These are phyloP conservation scores for Gloeophyllum trabeum DNA, from an alignment of 768 basidiomycete species.

Conservation along the genomic window DNA sequence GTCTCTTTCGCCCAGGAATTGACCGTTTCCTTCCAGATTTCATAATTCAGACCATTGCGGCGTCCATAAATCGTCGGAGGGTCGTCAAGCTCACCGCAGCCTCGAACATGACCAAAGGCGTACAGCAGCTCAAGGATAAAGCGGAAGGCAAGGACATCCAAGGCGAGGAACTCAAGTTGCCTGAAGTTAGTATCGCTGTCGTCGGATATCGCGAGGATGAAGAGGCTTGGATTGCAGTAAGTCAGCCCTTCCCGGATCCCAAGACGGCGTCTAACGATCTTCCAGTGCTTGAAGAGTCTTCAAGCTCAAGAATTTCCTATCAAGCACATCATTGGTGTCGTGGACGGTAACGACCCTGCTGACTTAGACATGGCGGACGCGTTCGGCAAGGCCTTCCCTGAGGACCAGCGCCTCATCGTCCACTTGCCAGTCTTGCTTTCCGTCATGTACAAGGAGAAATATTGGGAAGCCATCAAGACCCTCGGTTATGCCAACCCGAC, in stretches of 20 bases:
- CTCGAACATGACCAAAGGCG: conserved; percentile 5
- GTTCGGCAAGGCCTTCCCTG: conserved; percentile 9
- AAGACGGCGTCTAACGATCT: neutral
- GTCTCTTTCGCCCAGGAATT: neutral
- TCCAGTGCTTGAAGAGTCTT: conserved; percentile 8
- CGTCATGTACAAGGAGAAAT: conserved; percentile 10
- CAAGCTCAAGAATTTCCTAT: conserved; percentile 10
- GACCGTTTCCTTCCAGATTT: conserved; percentile 3
- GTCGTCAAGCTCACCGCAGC: conserved; percentile 6
- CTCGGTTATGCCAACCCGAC: conserved; percentile 2
- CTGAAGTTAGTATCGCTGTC: conserved; percentile 9
- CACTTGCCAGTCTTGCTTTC: conserved; percentile 9
- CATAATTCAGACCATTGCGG: conserved; percentile 7
- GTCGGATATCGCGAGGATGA: conserved; percentile 10
- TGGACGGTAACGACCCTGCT: conserved; percentile 9
- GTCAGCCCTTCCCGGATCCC: neutral
- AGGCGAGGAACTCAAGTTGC: conserved; percentile 2
- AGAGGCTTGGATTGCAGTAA: conserved; percentile 7
- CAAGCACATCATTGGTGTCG: conserved; percentile 11
- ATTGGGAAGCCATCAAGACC: conserved; percentile 4
- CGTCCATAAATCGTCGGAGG: conserved; percentile 6
- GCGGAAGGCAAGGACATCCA: conserved; percentile 1
- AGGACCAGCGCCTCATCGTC: conserved; percentile 7
- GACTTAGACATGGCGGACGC: conserved; percentile 8
- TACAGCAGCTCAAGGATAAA: conserved; percentile 2